Percentiles rank a stretch among this genome's conserved stretches.
Evolutionary conservation across 2,329 filamentous ascomycete species (phyloP).

Genomic region (Claviceps humidiphila): DNA sequence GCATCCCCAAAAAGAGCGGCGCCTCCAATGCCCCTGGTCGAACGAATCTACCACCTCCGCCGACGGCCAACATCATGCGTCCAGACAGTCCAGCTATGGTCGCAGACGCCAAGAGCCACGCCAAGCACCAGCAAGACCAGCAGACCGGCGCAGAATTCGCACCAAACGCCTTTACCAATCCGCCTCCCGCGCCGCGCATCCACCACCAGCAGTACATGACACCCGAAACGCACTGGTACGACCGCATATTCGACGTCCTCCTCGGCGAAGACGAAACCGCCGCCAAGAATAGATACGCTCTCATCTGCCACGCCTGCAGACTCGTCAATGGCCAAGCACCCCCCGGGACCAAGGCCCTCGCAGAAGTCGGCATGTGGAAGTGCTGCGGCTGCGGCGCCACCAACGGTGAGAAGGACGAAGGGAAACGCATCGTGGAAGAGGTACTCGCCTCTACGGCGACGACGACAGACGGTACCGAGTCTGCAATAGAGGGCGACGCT

Average conservation of each 20-base stretch:
- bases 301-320: constrained; percentile 72
- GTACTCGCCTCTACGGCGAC: constrained; percentile 29
- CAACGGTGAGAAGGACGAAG: constrained; percentile 75
- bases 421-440: constrained; percentile 56
- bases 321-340: constrained; percentile 94
- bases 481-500: constrained; percentile 4
- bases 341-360: constrained; percentile 62
- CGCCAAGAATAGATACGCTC: constrained; percentile 75
- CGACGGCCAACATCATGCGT: constrained; percentile 49
- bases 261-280: constrained; percentile 91
- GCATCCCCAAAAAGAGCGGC: constrained; percentile 7
- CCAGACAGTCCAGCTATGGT: constrained; percentile 11
- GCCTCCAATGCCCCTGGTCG: constrained; percentile 14
- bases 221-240: constrained; percentile 67
- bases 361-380: constrained; percentile 76
- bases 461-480: constrained; percentile 9
- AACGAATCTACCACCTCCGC: constrained; percentile 41
- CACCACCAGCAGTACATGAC: constrained; percentile 9
- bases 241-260: constrained; percentile 80
- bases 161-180: constrained; percentile 43
- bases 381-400: constrained; percentile 71
- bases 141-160: constrained; percentile 47
- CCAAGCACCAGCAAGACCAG: background rate
- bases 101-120: background rate
- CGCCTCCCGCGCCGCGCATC: constrained; percentile 6